phyloP scores from a whole-genome alignment of 2,329 filamentous ascomycete genomes.

The Claviceps paspali region DNA sequence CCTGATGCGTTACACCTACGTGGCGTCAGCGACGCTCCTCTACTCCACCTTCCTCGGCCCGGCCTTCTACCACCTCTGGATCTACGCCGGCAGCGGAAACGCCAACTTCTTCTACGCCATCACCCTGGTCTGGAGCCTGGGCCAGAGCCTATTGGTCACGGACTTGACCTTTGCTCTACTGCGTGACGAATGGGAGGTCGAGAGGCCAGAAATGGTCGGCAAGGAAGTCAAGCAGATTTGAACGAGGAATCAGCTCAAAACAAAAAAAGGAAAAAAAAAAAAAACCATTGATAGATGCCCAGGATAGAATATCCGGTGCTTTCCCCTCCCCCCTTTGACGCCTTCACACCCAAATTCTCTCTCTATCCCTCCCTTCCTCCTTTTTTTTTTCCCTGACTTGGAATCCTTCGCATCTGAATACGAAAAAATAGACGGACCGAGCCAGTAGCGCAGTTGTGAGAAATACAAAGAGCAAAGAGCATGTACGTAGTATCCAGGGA shows the following conservation, averaged over 20 bases:
- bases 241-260: no score
- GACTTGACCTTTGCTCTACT: constrained; percentile 81
- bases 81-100: constrained; percentile 93
- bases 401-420: no score
- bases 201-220: constrained; percentile 77
- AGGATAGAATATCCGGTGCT: no score
- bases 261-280: not conserved
- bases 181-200: constrained; percentile 85
- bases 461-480: no score
- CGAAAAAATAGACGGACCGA: no score
- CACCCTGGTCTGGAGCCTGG: constrained; percentile 93
- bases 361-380: no score
- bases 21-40: constrained; percentile 66
- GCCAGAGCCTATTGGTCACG: constrained; percentile 70
- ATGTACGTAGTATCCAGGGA: not conserved
- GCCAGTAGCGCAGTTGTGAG: no score
- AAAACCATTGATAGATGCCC: not conserved
- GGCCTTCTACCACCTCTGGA: constrained; percentile 94
- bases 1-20: constrained; percentile 84
- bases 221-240: constrained; percentile 79
- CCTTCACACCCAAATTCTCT: no score
- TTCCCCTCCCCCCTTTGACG: no score
- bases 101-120: constrained; percentile 99
- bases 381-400: no score
- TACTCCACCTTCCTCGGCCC: constrained; percentile 84